Evolutionary conservation across 495 filamentous ascomycete genomes (phyloP).

Genomic region (Aspergillus bridgeri): DNA sequence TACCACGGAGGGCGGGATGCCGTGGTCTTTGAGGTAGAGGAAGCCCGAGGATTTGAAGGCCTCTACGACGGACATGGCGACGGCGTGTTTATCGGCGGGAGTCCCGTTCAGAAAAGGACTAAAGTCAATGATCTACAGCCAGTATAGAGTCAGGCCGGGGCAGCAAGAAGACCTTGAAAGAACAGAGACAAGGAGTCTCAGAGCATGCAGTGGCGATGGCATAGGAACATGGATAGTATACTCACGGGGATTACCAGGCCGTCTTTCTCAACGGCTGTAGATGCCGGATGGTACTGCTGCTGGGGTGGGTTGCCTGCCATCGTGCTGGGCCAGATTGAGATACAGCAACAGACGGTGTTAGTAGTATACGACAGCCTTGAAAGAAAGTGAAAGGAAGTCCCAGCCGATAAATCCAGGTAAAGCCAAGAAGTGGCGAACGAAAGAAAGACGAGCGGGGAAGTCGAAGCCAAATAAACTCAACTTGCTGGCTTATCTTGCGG

Average conservation of each 20-base stretch:
- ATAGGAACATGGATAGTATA: conserved; percentile 1
- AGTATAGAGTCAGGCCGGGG: background rate
- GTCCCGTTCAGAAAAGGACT: conserved; percentile 65
- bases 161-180: too few relatives aligned
- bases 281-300: conserved; percentile 20
- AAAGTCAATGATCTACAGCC: conserved; percentile 80
- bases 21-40: conserved; percentile 80
- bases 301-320: conserved; percentile 24
- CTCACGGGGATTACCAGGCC: conserved; percentile 68
- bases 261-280: conserved; percentile 60
- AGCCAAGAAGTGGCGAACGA: background rate
- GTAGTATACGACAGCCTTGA: background rate
- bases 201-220: too few relatives aligned
- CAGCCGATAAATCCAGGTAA: background rate
- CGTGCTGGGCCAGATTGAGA: background rate
- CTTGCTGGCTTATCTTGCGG: too few relatives aligned
- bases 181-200: too few relatives aligned
- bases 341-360: background rate
- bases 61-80: conserved; percentile 66
- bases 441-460: background rate
- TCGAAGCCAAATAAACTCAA: background rate
- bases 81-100: conserved; percentile 56
- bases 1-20: conserved; percentile 59
- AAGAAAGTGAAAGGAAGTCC: background rate
- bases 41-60: conserved; percentile 88